Evolutionary conservation across 345 rosid species (phyloP).

Genomic region (Boechera stricta): DNA sequence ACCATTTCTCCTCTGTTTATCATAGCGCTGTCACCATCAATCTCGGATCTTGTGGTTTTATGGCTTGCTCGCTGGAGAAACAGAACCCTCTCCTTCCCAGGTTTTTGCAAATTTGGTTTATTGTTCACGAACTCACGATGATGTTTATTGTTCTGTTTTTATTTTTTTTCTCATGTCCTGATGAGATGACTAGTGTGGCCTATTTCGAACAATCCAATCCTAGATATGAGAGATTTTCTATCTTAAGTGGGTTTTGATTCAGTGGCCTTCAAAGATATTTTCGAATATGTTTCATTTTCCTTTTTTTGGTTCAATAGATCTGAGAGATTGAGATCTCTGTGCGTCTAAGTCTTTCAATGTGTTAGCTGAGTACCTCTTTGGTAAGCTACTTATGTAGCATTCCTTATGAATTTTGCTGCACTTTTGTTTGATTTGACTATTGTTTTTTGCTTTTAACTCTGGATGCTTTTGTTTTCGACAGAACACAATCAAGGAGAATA

Average conservation of each 20-base stretch:
- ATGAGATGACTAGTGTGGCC: neutral
- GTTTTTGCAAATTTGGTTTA: conserved; percentile 36
- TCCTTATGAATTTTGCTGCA: neutral
- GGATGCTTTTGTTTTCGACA: conserved; percentile 37
- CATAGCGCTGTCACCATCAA: neutral
- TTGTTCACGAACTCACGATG: neutral
- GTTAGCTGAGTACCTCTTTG: conserved; percentile 90
- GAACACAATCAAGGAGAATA: conserved; percentile 67
- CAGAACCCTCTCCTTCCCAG: conserved; percentile 73
- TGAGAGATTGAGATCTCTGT: conserved; percentile 10
- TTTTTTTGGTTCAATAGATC: neutral
- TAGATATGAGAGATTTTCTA: neutral
- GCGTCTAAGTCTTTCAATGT: conserved; percentile 81
- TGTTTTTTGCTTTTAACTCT: conserved; percentile 13
- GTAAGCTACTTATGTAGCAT: conserved; percentile 67
- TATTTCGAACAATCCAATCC: neutral
- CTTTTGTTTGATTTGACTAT: conserved; percentile 19
- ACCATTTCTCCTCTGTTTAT: too few species aligned
- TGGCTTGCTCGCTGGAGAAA: too few species aligned
- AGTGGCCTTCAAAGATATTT: neutral
- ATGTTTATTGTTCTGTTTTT: neutral
- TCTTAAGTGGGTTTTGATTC: neutral
- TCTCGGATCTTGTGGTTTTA: too few species aligned
- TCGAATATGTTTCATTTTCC: neutral
- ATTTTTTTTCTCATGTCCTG: too few species aligned